Base-by-base conservation (phyloP, 345 rosid species). In the Syzygium aqueum region DNA sequence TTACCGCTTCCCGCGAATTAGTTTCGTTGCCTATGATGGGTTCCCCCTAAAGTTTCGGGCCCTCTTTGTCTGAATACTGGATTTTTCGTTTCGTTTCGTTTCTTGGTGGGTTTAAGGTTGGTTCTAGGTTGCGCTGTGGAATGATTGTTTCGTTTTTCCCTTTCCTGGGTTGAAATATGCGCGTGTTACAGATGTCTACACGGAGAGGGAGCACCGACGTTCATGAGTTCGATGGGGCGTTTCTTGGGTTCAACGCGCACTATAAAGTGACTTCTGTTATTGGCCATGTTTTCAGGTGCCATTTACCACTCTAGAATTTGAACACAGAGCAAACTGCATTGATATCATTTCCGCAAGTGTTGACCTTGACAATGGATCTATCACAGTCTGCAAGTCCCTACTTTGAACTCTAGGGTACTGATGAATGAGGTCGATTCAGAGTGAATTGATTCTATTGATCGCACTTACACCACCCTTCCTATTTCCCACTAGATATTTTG, bases 211-310 rank as follows among this genome's bases (percentile, higher is more conserved):
- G 93, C 87, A 97, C 98, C 3, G 98, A 97, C 52, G 98, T 96
- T 33, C 99, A 97, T 89, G 98, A 96, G 84, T 96, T 97, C 87
- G 93, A 93, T 53, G 97, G 96, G 67, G 86, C 50, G 82, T 97
- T 97, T 92, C 91, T 91, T 56, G 97, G 97, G 28, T 92, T 89
- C 88, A 89, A 86, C 21, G 96, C 91, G 3, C 93, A 92, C 77
- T 94, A 87, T 83, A 92, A 92, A 95, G 96, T 97, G 23, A 96
- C 99, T 59, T 97, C 98, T 59, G 99, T 97, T 22, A 93, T 93
- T 37, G 98, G 99, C 53, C 99, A 97, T 90, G 96, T 97, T 88
- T 97, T 97, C 96, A 95, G 99, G 99, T 97, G 61, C 77, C 89
- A 87, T 85, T 88, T 88, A 86, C 87, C 85, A 5, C 27, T 53